Percentiles rank a stretch among this genome's conserved stretches.
phyloP scores from a whole-genome alignment of 1,139 yeast genomes.

The Arxiozyma heterogenica region DNA sequence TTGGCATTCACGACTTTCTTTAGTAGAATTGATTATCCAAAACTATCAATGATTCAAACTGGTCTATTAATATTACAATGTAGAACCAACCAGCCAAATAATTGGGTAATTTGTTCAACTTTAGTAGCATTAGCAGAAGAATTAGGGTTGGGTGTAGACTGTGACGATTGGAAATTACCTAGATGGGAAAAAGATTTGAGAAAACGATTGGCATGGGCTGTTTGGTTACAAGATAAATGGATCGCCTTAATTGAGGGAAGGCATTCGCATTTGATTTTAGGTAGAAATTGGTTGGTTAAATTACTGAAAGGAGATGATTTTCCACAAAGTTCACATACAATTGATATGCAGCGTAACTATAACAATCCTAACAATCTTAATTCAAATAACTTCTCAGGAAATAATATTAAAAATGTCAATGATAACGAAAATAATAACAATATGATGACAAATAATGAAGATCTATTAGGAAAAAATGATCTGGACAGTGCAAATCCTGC shows the following conservation, averaged over 20 bases:
- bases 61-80: constrained; percentile 63
- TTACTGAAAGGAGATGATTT: constrained; percentile 62
- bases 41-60: constrained; percentile 72
- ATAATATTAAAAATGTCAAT: no score
- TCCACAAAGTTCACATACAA: constrained; percentile 41
- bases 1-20: constrained; percentile 46
- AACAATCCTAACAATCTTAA: neutral
- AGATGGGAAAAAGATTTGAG: constrained; percentile 87
- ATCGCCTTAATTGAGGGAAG: constrained; percentile 65
- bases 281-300: constrained; percentile 60
- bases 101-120: constrained; percentile 82
- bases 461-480: neutral
- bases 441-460: neutral
- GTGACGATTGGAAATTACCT: constrained; percentile 81
- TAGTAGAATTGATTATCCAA: constrained; percentile 63
- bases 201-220: constrained; percentile 87
- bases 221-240: constrained; percentile 86
- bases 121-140: constrained; percentile 82
- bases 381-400: neutral
- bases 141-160: constrained; percentile 75
- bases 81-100: constrained; percentile 41
- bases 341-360: constrained; percentile 7
- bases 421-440: neutral
- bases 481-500: constrained; percentile 1
- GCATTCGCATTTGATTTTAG: constrained; percentile 62